phyloP scores from a whole-genome alignment of 495 filamentous ascomycete genomes.

The Tuber melanosporum region DNA sequence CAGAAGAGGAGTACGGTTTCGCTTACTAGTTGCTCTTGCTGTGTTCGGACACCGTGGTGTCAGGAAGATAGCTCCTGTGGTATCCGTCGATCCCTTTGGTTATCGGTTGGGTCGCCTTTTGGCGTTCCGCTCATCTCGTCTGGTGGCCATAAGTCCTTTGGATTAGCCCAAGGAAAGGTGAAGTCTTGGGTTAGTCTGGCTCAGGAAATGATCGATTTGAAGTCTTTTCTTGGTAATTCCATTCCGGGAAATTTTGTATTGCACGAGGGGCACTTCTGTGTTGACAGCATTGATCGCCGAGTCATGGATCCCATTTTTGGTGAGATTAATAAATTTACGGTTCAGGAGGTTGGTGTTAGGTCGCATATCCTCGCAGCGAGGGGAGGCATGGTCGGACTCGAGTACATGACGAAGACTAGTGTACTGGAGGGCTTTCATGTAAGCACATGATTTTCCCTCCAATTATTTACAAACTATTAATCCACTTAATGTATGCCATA shows the following conservation, averaged over 20 bases:
- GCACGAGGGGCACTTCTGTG: background rate
- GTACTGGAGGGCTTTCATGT: background rate
- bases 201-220: too few species aligned
- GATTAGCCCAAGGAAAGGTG: background rate
- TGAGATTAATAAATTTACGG: background rate
- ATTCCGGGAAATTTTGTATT: background rate
- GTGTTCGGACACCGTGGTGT: background rate
- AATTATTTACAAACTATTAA: background rate
- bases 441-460: background rate
- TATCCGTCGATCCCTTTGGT: background rate
- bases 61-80: background rate
- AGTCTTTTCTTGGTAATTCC: background rate
- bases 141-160: background rate
- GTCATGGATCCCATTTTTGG: background rate
- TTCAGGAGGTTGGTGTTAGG: background rate
- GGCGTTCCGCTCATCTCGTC: background rate
- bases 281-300: background rate
- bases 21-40: background rate
- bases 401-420: background rate
- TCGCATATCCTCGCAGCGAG: background rate
- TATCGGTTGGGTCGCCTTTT: background rate
- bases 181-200: background rate
- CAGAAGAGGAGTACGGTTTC: background rate
- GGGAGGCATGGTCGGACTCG: background rate
- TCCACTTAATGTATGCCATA: background rate